Base-by-base conservation (phyloP, 441 rosid species). In the Bocquillonia castaneifolia region DNA sequence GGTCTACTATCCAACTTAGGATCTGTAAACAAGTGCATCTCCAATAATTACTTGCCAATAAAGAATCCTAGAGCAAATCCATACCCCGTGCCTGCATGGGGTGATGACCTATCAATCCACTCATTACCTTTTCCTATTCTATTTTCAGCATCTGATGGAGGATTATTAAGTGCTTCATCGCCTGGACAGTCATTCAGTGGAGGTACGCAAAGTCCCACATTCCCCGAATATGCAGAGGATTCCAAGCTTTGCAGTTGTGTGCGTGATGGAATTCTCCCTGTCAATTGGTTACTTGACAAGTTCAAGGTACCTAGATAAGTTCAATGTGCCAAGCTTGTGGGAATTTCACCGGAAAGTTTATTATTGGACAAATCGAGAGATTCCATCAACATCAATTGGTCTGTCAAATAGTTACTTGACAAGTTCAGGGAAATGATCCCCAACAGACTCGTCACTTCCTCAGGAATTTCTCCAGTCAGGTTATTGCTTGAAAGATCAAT, bases 31-130 rank as follows among this genome's bases (percentile, higher is more conserved):
- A 53, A 0, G 44, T 36, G 6, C 15, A 23, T 18, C 72, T 69
- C 75, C 70, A 57, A 3, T 68, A 36, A 36, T 15, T 39, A 31
- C 31, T 62, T 14, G 69, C 18, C 47, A 75, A 2, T 17, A 74
- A 20, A n/a, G 40, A 5, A 74, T 20, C 71, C 76, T 3, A 56
- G 15, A 14, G n/a, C 18, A 10, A 76, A 73, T 59, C 78, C 78
- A 14, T 51, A 10, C 18, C 15, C 64, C 34, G 67, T 20, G 7
- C 80, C 65, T 23, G 28, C 42, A 52, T 52, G 68, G 59, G 68
- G 55, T 12, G 63, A 58, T 23, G 37, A 22, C 47, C 45, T 14
- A 5, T 61, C 61, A 10, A 67, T 25, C 61, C 28, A 48, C n/a
- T 50, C 62, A 12, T 39, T 71, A 42, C 22, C 36, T 23, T 59